Conservation (phyloP, 305 asterid species). For the Lippia alba region DNA sequence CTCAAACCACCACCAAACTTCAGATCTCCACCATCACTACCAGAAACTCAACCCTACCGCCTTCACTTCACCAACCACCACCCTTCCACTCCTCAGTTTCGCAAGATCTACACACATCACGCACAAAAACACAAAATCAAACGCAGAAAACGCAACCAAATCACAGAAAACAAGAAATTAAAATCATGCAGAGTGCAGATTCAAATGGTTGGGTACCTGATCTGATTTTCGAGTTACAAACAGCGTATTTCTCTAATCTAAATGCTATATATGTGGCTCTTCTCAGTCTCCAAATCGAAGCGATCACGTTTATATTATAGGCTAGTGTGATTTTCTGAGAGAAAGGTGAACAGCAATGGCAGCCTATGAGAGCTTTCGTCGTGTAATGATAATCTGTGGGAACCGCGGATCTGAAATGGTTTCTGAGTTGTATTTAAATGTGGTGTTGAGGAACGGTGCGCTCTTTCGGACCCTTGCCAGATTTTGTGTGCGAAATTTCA, state of each 20-base stretch:
- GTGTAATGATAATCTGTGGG: conserved; percentile 1
- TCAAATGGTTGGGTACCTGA: conserved; percentile 28
- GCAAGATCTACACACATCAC: conserved; percentile 63
- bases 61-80: conserved; percentile 38
- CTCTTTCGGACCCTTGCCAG: background rate
- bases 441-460: conserved; percentile 34
- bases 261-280: background rate
- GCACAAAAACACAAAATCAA: conserved; percentile 14
- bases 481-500: no score
- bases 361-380: conserved; percentile 1
- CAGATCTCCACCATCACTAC: conserved; percentile 57
- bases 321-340: conserved; percentile 4
- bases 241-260: conserved; percentile 21
- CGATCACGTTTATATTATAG: background rate
- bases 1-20: conserved; percentile 4
- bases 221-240: conserved; percentile 30
- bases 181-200: background rate
- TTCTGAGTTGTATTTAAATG: conserved; percentile 27
- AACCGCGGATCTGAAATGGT: conserved; percentile 39
- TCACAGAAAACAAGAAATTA: background rate
- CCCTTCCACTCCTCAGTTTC: conserved; percentile 46
- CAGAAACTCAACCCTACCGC: conserved; percentile 49
- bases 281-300: background rate
- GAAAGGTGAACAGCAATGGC: background rate
- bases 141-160: conserved; percentile 22